Evolutionary conservation across 225 moss, liverwort and hornwort species (phyloP), one percentile per base, ranked within the genome.

Genomic region (Takakia lepidozioides): DNA sequence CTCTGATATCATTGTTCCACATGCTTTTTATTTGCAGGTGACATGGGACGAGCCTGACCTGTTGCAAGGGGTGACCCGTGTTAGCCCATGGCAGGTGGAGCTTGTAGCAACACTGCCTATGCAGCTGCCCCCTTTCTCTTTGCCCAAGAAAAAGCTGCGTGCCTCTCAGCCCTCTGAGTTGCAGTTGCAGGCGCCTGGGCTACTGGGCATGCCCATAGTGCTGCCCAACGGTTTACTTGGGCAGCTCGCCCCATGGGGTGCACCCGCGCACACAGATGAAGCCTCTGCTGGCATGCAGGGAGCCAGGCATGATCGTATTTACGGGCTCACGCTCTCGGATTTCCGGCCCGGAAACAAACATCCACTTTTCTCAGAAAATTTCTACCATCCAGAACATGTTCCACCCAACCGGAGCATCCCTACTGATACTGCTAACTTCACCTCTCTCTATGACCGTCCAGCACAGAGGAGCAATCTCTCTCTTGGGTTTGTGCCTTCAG

Each of bases 231-330:
- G 82, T 58, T 34, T 54, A 20, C 71, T 67, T 63, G 67, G 74
- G 71, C 90, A 87, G 80, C 66, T 86, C 48, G 68, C 83, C 86
- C 70, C 87, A 61, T 87, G 87, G 86, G 80, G 80, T 71, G 80
- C 66, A 63, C 74, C 88, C 76, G 76, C 81, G 58, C 82, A 73
- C 74, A 64, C 87, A 85, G 98, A 98, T 74, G 87, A 98, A 73
- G 87, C 76, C 78, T 78, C 91, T 80, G 91, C 87, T 74, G 83
- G 98, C 85, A 98, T 98, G 91, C 91, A 98, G 98, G 98, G 91
- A 87, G 98, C 98, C 98, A 98, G 98, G 98, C 98, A 98, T 91
- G 98, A 98, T 82, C 87, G 91, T 73, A 65, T 85, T 63, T 80
- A 83, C 75, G 87, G 87, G 85, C 80, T 85, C 76, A 76, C 80